Base-by-base conservation (phyloP, 306 rosid species). In the Lupinus albus region DNA sequence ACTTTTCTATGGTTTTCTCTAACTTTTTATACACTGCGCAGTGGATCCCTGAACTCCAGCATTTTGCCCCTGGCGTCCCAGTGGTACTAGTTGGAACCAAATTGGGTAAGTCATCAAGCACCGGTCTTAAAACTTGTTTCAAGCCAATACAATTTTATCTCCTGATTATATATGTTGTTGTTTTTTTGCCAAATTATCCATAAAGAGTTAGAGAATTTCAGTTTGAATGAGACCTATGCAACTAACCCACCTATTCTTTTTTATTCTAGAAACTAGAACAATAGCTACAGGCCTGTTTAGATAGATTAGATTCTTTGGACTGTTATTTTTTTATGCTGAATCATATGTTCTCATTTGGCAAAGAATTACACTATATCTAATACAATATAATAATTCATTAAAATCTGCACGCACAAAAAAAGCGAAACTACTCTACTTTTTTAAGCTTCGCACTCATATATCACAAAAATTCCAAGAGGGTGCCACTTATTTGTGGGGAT, bases 31-130 rank as follows among this genome's bases (percentile, higher is more conserved):
- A 14, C 36, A 20, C 10, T 56, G 68, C 13, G 55, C 82, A 91
- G 97, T 91, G 97, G 97, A 84, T 91, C 79, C 97, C 95, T 32
- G 97, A 91, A 73, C 88, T 91, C 58, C 95, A 91, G 85, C 97
- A 91, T 75, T 86, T 77, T 60, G 92, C 97, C 48, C 97, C 95
- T 36, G 88, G 92, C n/a, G 60, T 86, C 28, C 95, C 97, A 0
- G 80, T 91, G 51, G 87, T 91, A 45, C 85, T 91, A 63, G 92
- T 84, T 46, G 95, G 97, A 48, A 91, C 97, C 67, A 91, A 91
- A 84, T 66, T 88, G 73, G 97, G 97, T 86, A 70, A 69, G 88
- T 69, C 30, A 30, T 65, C 59, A 66, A 52, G 63, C 50, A n/a
- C 18, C 17, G 38, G 18, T 21, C 18, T 51, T 25, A 2, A 25